These are phyloP conservation scores for Volvox carteri DNA, from an alignment of 163 green algal genomes.

Conservation along the genomic window DNA sequence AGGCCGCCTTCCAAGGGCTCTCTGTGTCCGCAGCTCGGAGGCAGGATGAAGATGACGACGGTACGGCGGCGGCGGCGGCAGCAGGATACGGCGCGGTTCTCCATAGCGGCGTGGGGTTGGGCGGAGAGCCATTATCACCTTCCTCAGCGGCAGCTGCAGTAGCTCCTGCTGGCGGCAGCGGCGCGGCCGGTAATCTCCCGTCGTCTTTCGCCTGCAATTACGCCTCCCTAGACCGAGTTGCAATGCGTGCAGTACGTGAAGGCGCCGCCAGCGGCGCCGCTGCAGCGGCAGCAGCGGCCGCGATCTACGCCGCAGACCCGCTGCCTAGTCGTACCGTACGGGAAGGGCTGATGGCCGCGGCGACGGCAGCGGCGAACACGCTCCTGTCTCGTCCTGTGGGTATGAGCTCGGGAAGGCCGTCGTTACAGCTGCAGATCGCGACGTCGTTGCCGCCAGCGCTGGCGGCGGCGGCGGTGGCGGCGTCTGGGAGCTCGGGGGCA, in stretches of 20 bases:
- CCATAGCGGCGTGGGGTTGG: too few species aligned
- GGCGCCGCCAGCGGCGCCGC: neutral
- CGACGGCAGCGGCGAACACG: neutral
- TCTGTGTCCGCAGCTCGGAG: neutral
- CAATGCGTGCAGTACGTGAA: neutral
- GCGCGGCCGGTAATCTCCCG: too few species aligned
- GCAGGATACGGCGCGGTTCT: neutral
- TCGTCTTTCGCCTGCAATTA: neutral
- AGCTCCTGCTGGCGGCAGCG: too few species aligned
- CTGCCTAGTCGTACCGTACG: slow-evolving; percentile 23
- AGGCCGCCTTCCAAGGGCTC: slow-evolving; percentile 25
- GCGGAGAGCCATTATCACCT: too few species aligned
- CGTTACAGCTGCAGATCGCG: neutral
- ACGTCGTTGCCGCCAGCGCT: neutral
- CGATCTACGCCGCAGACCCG: neutral
- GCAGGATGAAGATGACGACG: too few species aligned
- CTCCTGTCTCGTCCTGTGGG: slow-evolving; percentile 20
- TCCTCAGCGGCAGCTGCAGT: too few species aligned
- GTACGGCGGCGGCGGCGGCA: neutral
- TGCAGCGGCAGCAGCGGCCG: neutral
- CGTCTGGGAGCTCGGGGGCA: too few species aligned
- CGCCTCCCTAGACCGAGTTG: neutral
- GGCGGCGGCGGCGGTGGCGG: neutral
- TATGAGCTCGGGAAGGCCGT: neutral
- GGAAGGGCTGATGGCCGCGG: slow-evolving; percentile 21